These are phyloP conservation scores for Xylaria polymorpha DNA, from an alignment of 2,329 filamentous ascomycete species.

Conservation along the genomic window DNA sequence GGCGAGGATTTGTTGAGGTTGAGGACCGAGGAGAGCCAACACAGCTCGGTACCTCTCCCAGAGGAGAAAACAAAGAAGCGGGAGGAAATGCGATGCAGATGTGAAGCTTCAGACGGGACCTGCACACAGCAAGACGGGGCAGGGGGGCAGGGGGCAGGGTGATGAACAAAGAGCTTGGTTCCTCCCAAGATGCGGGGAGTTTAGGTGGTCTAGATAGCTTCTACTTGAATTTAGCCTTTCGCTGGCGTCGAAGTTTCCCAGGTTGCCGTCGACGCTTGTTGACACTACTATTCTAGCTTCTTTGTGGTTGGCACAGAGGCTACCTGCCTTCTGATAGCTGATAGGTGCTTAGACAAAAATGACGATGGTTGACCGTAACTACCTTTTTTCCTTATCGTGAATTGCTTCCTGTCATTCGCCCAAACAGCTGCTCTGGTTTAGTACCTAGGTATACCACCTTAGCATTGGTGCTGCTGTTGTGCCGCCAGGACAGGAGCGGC, in stretches of 20 bases:
- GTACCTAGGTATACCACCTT: too few relatives aligned
- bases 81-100: background rate
- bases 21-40: conserved; percentile 12
- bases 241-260: conserved; percentile 11
- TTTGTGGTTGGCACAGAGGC: background rate
- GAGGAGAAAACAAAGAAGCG: conserved; percentile 28
- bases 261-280: background rate
- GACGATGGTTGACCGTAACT: conserved; percentile 12
- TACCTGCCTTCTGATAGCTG: background rate
- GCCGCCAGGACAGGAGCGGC: too few relatives aligned
- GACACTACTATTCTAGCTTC: conserved; percentile 16
- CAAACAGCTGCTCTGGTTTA: too few relatives aligned
- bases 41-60: conserved; percentile 37
- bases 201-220: conserved; percentile 10
- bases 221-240: conserved; percentile 19
- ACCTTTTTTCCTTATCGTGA: conserved; percentile 30
- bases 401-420: conserved; percentile 31
- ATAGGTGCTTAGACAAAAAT: conserved; percentile 1
- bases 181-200: conserved; percentile 18
- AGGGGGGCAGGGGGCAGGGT: conserved; percentile 1
- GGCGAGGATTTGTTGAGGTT: background rate
- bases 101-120: conserved; percentile 9
- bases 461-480: too few relatives aligned
- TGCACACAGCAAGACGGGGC: background rate
- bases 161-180: background rate